Conservation (phyloP, 352 stramenopile species). For the Thraustochytrium aureum region DNA sequence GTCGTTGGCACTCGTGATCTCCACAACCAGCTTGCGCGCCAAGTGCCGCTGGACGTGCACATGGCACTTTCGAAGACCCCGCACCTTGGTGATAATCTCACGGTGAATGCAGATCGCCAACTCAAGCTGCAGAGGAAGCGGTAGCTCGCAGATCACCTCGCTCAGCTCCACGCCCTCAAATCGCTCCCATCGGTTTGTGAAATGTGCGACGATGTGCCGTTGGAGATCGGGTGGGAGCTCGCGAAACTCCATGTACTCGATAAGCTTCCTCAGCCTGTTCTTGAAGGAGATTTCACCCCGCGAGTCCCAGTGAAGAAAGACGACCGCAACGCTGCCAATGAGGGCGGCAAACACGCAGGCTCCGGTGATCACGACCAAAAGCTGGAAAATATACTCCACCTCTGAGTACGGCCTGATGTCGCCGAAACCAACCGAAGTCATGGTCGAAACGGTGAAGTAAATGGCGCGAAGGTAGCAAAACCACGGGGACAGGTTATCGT, state of each 20-base stretch:
- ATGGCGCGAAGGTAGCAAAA: slow-evolving; percentile 49
- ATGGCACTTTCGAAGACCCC: slow-evolving; percentile 47
- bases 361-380: slow-evolving; percentile 62
- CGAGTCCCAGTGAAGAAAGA: slow-evolving; percentile 62
- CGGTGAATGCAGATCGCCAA: slow-evolving; percentile 48
- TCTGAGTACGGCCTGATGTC: slow-evolving; percentile 53
- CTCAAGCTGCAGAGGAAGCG: slow-evolving; percentile 51
- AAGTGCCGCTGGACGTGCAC: slow-evolving; percentile 52
- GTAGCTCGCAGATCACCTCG: slow-evolving; percentile 40
- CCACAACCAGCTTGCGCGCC: slow-evolving; percentile 30
- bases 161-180: slow-evolving; percentile 42
- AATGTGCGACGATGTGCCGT: slow-evolving; percentile 62
- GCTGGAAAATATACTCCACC: slow-evolving; percentile 62
- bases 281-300: slow-evolving; percentile 64
- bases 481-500: slow-evolving; percentile 43
- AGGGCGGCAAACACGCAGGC: slow-evolving; percentile 65
- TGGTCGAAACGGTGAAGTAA: slow-evolving; percentile 52
- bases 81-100: slow-evolving; percentile 48
- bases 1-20: slow-evolving; percentile 35
- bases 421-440: slow-evolving; percentile 55
- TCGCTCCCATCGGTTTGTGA: slow-evolving; percentile 63
- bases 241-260: slow-evolving; percentile 64
- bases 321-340: slow-evolving; percentile 63
- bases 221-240: slow-evolving; percentile 62
- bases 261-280: slow-evolving; percentile 62